phyloP scores from a whole-genome alignment of 2,329 filamentous ascomycete species.

The Cordyceps tenuipes region DNA sequence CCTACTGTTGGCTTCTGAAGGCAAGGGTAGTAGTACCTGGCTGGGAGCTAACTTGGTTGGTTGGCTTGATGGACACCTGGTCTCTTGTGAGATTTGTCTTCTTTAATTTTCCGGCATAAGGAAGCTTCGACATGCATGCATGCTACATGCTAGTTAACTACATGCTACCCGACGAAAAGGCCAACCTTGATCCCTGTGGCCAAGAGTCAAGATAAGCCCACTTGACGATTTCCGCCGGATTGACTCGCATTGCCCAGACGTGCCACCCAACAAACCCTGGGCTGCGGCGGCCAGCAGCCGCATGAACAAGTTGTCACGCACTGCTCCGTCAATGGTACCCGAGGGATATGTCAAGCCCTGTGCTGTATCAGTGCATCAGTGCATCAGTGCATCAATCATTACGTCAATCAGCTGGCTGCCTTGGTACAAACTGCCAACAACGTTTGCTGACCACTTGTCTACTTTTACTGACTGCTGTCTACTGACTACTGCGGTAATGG shows the following conservation, averaged over 20 bases:
- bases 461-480: no score
- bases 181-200: not conserved
- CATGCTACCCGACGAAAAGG: not conserved
- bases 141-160: not conserved
- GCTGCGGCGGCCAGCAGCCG: not conserved
- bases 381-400: no score
- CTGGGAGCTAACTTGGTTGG: no score
- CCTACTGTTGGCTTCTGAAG: no score
- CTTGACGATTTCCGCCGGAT: not conserved
- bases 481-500: not conserved
- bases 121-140: no score
- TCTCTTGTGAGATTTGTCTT: not conserved
- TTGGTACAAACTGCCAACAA: not conserved
- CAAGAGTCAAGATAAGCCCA: not conserved
- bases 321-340: not conserved
- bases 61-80: no score
- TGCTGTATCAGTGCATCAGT: no score
- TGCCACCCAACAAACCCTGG: not conserved
- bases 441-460: no score
- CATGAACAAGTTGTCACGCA: conserved; percentile 1
- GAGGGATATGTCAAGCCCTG: not conserved
- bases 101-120: not conserved
- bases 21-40: no score
- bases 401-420: no score
- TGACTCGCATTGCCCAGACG: not conserved